phyloP scores from a whole-genome alignment of 148 eudicot species.

The Fagopyrum tataricum region DNA sequence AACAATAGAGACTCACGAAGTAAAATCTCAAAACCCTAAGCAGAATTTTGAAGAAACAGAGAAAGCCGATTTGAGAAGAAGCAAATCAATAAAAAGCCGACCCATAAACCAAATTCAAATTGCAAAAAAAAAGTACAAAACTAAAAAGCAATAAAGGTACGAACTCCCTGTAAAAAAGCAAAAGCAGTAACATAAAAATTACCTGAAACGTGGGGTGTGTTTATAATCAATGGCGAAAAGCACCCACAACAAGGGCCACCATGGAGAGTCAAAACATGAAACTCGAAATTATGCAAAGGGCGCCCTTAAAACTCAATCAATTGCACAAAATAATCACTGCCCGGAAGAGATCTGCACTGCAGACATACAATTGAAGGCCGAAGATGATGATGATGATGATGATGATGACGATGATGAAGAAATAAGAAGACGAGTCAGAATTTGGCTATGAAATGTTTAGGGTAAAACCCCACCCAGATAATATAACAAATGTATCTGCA shows the following conservation, averaged over 20 bases:
- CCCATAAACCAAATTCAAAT: conserved; percentile 5
- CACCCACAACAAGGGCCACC: conserved; percentile 3
- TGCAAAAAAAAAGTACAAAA: background rate
- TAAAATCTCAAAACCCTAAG: conserved; percentile 4
- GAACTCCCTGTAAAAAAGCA: background rate
- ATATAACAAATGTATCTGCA: background rate
- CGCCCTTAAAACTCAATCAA: background rate
- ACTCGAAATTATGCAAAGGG: background rate
- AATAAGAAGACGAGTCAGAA: background rate
- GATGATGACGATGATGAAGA: background rate
- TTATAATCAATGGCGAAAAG: background rate
- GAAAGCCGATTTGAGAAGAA: background rate
- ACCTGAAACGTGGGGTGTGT: conserved; percentile 7
- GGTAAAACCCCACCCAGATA: conserved; percentile 1
- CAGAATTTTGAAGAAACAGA: background rate
- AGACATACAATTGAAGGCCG: background rate
- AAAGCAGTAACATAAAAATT: background rate
- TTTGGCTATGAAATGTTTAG: background rate
- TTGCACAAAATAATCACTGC: background rate
- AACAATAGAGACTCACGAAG: background rate
- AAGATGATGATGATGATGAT: background rate
- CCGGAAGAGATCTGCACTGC: background rate
- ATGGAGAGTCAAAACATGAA: background rate
- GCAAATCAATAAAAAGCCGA: background rate
- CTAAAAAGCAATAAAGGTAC: conserved; percentile 1